phyloP scores from a whole-genome alignment of 257 asterid species.

The Nicotiana obtusifolia region DNA sequence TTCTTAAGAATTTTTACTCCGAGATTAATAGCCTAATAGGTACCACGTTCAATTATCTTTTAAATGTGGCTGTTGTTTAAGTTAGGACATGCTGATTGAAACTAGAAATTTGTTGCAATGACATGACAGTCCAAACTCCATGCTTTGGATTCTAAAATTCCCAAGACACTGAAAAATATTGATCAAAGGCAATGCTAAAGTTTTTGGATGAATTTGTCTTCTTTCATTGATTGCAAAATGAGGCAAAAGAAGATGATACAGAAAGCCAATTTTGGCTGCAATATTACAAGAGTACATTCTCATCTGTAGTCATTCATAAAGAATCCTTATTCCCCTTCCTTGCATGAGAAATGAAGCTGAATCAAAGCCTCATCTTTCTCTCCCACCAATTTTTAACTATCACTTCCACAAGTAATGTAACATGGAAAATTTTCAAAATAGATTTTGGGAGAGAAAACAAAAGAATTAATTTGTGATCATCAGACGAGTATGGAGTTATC shows the following conservation, averaged over 20 bases:
- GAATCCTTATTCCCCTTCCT: background rate
- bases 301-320: background rate
- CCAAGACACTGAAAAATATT: background rate
- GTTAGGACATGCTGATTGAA: background rate
- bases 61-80: background rate
- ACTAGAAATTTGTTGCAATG: background rate
- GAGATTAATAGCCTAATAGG: too few relatives aligned
- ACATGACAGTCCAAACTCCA: background rate
- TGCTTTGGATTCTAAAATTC: background rate
- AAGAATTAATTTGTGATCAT: background rate
- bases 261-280: slow-evolving; percentile 11
- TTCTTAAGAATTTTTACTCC: too few relatives aligned
- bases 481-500: background rate
- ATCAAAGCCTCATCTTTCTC: background rate
- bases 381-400: background rate
- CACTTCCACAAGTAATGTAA: background rate
- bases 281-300: background rate
- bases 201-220: background rate
- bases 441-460: background rate
- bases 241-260: background rate
- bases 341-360: background rate
- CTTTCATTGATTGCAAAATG: background rate
- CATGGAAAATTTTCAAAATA: background rate
- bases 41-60: background rate
- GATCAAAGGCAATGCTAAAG: background rate